These are phyloP conservation scores for Tylopilus cervinicoccineus DNA, from an alignment of 768 basidiomycete genomes.

Conservation along the genomic window DNA sequence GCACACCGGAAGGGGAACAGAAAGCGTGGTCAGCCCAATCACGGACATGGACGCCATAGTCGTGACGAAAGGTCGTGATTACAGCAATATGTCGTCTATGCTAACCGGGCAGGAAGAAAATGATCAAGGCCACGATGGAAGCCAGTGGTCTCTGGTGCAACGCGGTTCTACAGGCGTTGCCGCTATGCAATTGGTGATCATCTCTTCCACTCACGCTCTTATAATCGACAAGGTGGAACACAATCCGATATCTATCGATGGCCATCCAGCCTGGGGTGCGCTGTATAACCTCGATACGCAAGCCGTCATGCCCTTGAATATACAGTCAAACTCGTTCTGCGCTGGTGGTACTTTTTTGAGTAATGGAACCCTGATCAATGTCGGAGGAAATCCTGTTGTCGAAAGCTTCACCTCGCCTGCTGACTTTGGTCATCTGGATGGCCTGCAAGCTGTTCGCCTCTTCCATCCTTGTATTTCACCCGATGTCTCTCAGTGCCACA, in stretches of 20 bases:
- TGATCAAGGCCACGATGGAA: background rate
- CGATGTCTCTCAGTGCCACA: slow-evolving; percentile 46
- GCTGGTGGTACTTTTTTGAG: slow-evolving; percentile 75
- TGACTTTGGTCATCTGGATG: slow-evolving; percentile 74
- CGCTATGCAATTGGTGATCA: slow-evolving; percentile 72
- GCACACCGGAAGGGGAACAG: slow-evolving; percentile 44
- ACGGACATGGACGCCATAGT: slow-evolving; percentile 66
- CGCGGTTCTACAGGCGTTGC: slow-evolving; percentile 70
- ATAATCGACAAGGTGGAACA: slow-evolving; percentile 85
- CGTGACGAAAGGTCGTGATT: slow-evolving; percentile 44
- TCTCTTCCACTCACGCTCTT: slow-evolving; percentile 67
- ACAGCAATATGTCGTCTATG: background rate
- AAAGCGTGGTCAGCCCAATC: slow-evolving; percentile 31
- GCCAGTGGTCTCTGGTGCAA: slow-evolving; percentile 56
- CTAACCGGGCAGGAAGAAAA: background rate
- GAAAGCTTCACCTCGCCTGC: slow-evolving; percentile 57
- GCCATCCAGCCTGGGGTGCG: slow-evolving; percentile 80
- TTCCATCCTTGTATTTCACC: slow-evolving; percentile 61
- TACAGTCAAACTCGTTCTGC: slow-evolving; percentile 83
- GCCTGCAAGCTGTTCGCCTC: slow-evolving; percentile 68
- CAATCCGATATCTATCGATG: slow-evolving; percentile 68
- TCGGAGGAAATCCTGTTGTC: slow-evolving; percentile 80
- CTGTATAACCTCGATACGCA: slow-evolving; percentile 68
- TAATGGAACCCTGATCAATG: slow-evolving; percentile 74
- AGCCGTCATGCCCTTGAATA: slow-evolving; percentile 52